A percentile compares a stretch with the other conserved stretches of the same genome.
Conservation (phyloP, 768 basidiomycete species). For the Dacryopinax spathularia region DNA sequence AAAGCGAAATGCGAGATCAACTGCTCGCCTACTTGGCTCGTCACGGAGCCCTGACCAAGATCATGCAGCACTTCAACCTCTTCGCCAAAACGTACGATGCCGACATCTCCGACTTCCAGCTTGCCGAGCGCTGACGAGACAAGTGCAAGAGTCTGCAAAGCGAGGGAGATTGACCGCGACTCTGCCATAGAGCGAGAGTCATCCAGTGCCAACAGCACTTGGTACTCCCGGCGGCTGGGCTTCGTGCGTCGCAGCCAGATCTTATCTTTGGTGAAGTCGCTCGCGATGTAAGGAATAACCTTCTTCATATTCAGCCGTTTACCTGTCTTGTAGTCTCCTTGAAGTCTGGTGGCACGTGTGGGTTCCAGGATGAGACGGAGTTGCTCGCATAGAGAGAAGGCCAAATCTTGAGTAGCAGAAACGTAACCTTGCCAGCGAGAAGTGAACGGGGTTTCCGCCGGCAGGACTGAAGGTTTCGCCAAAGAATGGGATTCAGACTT, state of each 20-base stretch:
- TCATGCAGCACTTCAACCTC: conserved; percentile 75
- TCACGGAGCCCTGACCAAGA: conserved; percentile 68
- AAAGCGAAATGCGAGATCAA: conserved; percentile 79
- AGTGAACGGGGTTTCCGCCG: not conserved
- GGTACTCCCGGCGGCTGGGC: conserved; percentile 89
- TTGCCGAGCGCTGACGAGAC: conserved; percentile 81
- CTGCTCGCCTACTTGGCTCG: conserved; percentile 63
- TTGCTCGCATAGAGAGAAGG: conserved; percentile 87
- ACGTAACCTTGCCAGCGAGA: conserved; percentile 73
- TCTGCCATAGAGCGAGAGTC: conserved; percentile 96
- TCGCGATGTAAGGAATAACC: conserved; percentile 93
- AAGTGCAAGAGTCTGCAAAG: conserved; percentile 83
- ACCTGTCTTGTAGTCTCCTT: conserved; percentile 94
- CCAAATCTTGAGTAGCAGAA: conserved; percentile 77
- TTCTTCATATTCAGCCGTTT: conserved; percentile 98
- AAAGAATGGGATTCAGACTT: too few relatives aligned
- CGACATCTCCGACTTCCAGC: conserved; percentile 90
- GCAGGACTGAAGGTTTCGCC: too few relatives aligned
- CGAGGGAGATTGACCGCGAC: conserved; percentile 79
- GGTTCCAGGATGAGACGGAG: conserved; percentile 92
- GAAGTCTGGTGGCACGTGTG: conserved; percentile 80
- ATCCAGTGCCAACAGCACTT: conserved; percentile 84
- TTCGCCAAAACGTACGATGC: conserved; percentile 81
- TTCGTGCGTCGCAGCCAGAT: conserved; percentile 94
- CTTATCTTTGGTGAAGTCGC: conserved; percentile 98